phyloP scores from a whole-genome alignment of 768 basidiomycete species.

The Tulasnella sp. region DNA sequence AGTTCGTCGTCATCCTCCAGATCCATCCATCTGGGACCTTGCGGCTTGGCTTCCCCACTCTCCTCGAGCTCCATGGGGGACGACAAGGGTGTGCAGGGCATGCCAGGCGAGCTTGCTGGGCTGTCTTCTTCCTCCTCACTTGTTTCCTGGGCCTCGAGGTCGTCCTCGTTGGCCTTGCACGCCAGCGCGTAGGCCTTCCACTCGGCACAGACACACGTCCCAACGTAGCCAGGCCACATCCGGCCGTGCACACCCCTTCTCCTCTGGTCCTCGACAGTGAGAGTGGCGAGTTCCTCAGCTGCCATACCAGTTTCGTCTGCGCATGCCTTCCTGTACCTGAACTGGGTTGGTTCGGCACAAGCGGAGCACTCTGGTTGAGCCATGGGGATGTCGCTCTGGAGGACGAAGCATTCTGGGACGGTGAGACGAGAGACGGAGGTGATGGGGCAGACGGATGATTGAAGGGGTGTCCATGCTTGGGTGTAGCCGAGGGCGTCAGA shows the following conservation, averaged over 20 bases:
- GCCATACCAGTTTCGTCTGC: neutral
- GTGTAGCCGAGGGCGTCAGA: neutral
- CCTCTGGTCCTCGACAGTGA: neutral
- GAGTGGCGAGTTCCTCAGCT: neutral
- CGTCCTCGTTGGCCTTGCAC: neutral
- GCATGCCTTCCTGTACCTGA: neutral
- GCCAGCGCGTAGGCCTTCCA: neutral
- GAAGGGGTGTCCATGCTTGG: neutral
- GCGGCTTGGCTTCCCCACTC: neutral
- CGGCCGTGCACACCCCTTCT: neutral
- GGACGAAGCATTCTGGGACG: neutral
- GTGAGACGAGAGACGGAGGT: neutral
- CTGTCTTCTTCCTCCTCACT: neutral
- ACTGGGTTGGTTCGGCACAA: neutral
- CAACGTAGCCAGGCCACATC: neutral
- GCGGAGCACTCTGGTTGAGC: neutral
- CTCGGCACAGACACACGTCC: neutral
- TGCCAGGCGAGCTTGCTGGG: neutral
- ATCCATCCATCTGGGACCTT: neutral
- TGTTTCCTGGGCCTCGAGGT: neutral
- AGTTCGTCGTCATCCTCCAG: neutral
- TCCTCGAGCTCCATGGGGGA: neutral
- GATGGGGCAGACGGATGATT: neutral
- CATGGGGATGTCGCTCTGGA: neutral
- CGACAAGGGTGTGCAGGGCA: neutral